phyloP scores from a whole-genome alignment of 2,329 filamentous ascomycete genomes.

The Sarocladiaceae sp. region DNA sequence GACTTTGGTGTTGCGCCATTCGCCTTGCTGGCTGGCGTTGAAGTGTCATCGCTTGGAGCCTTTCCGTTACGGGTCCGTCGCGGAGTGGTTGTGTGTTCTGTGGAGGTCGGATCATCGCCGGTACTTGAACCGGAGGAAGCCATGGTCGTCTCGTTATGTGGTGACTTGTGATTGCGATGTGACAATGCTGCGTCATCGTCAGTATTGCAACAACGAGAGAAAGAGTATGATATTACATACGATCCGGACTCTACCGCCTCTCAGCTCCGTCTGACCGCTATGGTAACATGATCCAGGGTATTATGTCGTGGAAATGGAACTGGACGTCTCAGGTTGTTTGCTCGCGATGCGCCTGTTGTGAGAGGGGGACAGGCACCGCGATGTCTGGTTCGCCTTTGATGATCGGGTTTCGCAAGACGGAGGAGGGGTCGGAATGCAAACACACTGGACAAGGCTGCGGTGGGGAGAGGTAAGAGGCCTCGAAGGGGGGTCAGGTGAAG shows the following conservation, averaged over 20 bases:
- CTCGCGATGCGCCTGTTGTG: background rate
- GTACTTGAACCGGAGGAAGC: conserved; percentile 2
- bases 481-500: no score
- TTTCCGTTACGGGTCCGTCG: background rate
- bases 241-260: conserved; percentile 2
- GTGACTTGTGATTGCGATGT: background rate
- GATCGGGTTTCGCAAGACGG: no score
- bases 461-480: no score
- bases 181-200: conserved; percentile 1
- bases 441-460: no score
- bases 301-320: background rate
- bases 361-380: no score
- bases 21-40: conserved; percentile 12
- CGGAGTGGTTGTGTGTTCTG: conserved; percentile 7
- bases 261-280: background rate
- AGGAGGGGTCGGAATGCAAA: no score
- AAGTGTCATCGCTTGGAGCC: conserved; percentile 12
- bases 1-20: conserved; percentile 31
- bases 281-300: conserved; percentile 3
- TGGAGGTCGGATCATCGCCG: conserved; percentile 16
- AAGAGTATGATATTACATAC: no score
- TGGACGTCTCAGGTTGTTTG: background rate
- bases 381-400: no score
- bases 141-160: background rate
- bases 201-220: no score